Percentiles rank a stretch among this genome's conserved stretches.
These are phyloP conservation scores for Geranomyces michiganensis DNA, from an alignment of 192 early-diverging fungal species.

Conservation along the genomic window DNA sequence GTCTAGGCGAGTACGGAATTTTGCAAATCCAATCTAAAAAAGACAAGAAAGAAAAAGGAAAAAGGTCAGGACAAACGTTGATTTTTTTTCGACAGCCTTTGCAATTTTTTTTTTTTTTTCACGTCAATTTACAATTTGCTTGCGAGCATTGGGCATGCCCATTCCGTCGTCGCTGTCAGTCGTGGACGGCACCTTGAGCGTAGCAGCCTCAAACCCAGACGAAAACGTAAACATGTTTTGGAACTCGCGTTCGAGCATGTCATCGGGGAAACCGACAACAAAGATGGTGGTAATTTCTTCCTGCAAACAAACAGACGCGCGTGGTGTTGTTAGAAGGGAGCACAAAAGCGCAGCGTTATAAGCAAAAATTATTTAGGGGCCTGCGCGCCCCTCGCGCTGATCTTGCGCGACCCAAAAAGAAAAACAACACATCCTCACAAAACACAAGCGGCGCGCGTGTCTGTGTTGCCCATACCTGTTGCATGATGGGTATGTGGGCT, in stretches of 20 bases:
- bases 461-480: background rate
- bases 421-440: no score
- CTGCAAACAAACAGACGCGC: slow-evolving; percentile 4
- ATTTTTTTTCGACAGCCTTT: no score
- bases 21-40: slow-evolving; percentile 95
- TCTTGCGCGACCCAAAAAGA: no score
- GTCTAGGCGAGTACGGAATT: slow-evolving; percentile 88
- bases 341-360: background rate
- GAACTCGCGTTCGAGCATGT: slow-evolving; percentile 98
- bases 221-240: slow-evolving; percentile 99
- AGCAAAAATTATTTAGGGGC: no score
- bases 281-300: slow-evolving; percentile 99
- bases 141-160: slow-evolving; percentile 18
- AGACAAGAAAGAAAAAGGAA: slow-evolving; percentile 2
- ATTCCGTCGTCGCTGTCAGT: slow-evolving; percentile 34
- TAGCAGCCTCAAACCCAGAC: slow-evolving; percentile 96
- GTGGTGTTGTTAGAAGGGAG: no score
- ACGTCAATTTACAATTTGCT: slow-evolving; percentile 36
- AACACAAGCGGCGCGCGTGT: background rate
- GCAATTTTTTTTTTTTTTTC: no score
- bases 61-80: no score
- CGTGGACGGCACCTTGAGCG: slow-evolving; percentile 73
- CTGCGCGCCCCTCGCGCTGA: no score
- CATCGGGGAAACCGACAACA: slow-evolving; percentile 98
- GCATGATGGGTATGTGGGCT: slow-evolving; percentile 4